Evolutionary conservation across 2,329 filamentous ascomycete genomes (phyloP).

Genomic region (Fusarium agapanthi): DNA sequence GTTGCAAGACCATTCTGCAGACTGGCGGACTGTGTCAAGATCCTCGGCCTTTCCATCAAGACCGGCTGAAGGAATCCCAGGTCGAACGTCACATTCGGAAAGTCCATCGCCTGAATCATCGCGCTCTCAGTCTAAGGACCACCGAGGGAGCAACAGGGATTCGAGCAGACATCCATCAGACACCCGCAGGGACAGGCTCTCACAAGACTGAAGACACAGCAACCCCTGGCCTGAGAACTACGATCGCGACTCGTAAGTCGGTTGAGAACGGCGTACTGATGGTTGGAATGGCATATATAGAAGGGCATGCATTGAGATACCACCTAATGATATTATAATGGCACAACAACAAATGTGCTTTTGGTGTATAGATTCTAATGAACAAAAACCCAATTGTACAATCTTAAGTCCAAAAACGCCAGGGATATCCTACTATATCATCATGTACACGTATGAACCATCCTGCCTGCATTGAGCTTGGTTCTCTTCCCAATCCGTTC

Average conservation of each 20-base stretch:
- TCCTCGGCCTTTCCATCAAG: neutral
- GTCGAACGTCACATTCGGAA: neutral
- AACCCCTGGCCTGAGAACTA: neutral
- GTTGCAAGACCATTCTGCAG: neutral
- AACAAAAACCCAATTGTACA: constrained; percentile 19
- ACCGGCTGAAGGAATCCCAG: neutral
- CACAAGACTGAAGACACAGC: neutral
- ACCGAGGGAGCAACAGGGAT: neutral
- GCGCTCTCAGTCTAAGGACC: neutral
- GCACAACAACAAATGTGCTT: neutral
- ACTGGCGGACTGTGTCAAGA: neutral
- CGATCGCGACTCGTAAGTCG: neutral
- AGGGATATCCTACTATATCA: constrained; percentile 27
- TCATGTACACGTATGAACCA: constrained; percentile 28
- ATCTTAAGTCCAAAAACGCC: constrained; percentile 26
- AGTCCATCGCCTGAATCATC: neutral
- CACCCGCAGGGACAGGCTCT: neutral
- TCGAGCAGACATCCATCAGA: neutral
- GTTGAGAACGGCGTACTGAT: neutral
- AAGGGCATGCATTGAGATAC: constrained; percentile 22
- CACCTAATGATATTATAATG: constrained; percentile 12
- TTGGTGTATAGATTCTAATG: constrained; percentile 29
- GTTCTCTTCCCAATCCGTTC: constrained; percentile 42
- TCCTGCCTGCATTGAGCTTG: neutral
- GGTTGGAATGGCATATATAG: neutral